These are phyloP conservation scores for Neotropicomus parvogracilis DNA, from an alignment of 1,284 basidiomycete genomes.

Conservation along the genomic window DNA sequence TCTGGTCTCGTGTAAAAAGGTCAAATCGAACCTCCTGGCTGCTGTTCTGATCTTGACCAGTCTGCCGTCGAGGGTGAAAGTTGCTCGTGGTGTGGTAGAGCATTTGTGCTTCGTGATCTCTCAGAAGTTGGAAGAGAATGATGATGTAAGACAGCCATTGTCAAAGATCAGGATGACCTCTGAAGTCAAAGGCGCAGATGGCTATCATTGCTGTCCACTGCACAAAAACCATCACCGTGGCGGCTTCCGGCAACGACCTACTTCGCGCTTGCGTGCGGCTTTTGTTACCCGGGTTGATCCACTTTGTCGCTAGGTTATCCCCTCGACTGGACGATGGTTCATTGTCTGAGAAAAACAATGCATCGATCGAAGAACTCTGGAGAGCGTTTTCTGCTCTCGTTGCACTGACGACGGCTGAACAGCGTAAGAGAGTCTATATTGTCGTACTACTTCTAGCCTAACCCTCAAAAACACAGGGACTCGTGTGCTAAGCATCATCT, in stretches of 20 bases:
- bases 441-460: conserved; percentile 5
- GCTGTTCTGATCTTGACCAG: conserved; percentile 84
- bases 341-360: conserved; percentile 51
- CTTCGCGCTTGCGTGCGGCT: conserved; percentile 72
- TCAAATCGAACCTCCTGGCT: conserved; percentile 89
- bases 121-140: conserved; percentile 64
- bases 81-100: conserved; percentile 78
- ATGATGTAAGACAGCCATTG: conserved; percentile 54
- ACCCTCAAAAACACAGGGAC: conserved; percentile 47
- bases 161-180: conserved; percentile 1
- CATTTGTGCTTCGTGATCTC: conserved; percentile 83
- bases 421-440: conserved; percentile 53
- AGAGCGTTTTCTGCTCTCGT: conserved; percentile 75
- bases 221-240: conserved; percentile 69
- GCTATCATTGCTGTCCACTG: conserved; percentile 88
- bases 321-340: conserved; percentile 53
- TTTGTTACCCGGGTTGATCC: conserved; percentile 77
- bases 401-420: conserved; percentile 52
- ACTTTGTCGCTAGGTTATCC: conserved; percentile 70
- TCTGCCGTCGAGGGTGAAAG: conserved; percentile 61
- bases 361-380: conserved; percentile 74
- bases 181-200: conserved; percentile 43
- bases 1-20: conserved; percentile 72
- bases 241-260: conserved; percentile 61
- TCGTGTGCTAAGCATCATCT: conserved; percentile 68